Base-by-base conservation (phyloP, 345 rosid species). In the Bretschneidera sinensis region DNA sequence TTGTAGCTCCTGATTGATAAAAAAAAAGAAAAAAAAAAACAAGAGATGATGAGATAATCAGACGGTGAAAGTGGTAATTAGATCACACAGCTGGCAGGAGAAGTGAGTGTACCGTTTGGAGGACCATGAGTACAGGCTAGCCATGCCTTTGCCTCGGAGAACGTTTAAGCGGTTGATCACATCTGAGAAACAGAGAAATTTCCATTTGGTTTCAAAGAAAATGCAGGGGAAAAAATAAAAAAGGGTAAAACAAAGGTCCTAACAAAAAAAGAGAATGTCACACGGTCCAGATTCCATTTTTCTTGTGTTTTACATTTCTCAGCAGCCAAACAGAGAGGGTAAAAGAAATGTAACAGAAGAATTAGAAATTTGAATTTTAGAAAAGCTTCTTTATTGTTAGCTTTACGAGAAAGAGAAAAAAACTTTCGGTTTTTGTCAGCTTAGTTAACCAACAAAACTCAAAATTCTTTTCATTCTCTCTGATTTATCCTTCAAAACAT, bases 141-240 rank as follows among this genome's bases (percentile, higher is more conserved):
- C 97, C 87, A 92, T 87, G 80, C 85, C 90, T 66, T 86, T 76
- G 52, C 99, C 98, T 59, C 99, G 83, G 17, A 92, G 88, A 20
- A 83, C 68, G 74, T 87, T 84, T 67, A 92, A 71, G 49, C 96
- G 90, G 60, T 72, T 71, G 65, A 86, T 84, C 24, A 92, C 97
- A 74, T 92, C 99, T 92, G 90, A 67, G 15, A 59, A 59, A 28
- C 21, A 63, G 2, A 19, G 16, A 21, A 34, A 65, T 47, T 11
- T 19, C 51, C 4, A 14, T 63, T 66, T 50, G 53, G 48, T 54
- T 48, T 22, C 52, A 21, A 23, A 17, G 59, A 64, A 62, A 72
- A 53, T 39, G 23, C 11, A 8, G n/a, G 5, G 15, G 20, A 39
- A 51, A 55, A 13, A 50, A 43, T 3, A 47, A 2, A 9, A 4